Conservation (phyloP, 306 rosid genomes). For the Comarum palustre region DNA sequence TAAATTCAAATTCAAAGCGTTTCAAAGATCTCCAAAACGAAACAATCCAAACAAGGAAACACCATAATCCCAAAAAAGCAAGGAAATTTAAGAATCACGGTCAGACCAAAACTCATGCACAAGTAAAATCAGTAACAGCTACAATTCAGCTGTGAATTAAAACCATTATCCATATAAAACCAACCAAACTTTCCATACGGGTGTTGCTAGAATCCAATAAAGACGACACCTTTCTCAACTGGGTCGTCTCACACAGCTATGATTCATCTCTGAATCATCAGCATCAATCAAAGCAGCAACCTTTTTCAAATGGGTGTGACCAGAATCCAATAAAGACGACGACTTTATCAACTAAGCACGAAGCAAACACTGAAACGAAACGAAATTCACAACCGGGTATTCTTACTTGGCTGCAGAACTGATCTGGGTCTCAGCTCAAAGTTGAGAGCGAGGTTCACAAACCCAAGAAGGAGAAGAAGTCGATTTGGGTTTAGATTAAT, state of each 20-base stretch:
- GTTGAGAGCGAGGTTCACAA: conserved; percentile 23
- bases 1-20: conserved; percentile 10
- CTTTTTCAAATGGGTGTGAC: conserved; percentile 28
- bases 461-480: conserved; percentile 43
- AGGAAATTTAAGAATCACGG: conserved; percentile 4
- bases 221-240: conserved; percentile 12
- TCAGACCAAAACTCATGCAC: conserved; percentile 21
- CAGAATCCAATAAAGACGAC: conserved; percentile 28
- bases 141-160: conserved; percentile 13
- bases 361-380: conserved; percentile 21
- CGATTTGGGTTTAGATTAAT: conserved; percentile 20
- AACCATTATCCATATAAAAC: not conserved
- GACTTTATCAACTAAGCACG: conserved; percentile 24
- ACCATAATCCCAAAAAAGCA: conserved; percentile 2
- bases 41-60: conserved; percentile 12
- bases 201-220: conserved; percentile 29
- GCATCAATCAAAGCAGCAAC: conserved; percentile 11
- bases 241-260: conserved; percentile 8
- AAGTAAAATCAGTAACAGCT: conserved; percentile 9
- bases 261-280: conserved; percentile 14
- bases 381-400: conserved; percentile 4
- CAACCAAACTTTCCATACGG: conserved; percentile 19
- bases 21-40: not conserved
- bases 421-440: conserved; percentile 39
- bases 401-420: conserved; percentile 31